Evolutionary conservation across 75 land plant genomes (phyloP).

Genomic region (Pinus taeda): DNA sequence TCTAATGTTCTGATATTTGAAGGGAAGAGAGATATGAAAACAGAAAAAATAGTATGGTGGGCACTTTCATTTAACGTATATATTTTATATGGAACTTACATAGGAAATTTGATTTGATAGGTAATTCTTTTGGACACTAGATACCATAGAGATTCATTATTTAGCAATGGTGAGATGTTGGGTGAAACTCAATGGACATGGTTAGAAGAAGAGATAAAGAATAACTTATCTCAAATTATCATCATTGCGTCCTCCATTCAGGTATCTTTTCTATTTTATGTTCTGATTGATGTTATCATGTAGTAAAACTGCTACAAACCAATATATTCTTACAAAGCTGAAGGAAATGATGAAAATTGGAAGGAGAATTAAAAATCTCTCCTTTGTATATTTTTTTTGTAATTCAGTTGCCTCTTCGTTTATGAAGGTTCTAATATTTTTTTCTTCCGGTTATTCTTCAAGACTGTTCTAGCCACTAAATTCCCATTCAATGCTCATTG

Average conservation of each 20-base stretch:
- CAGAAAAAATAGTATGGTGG: neutral
- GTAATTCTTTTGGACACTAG: slow-evolving; percentile 88
- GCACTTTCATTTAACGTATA: too few species aligned
- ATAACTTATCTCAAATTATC: slow-evolving; percentile 57
- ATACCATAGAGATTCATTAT: slow-evolving; percentile 81
- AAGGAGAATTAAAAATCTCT: neutral
- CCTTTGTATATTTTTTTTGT: neutral
- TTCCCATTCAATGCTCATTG: neutral
- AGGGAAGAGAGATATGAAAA: neutral
- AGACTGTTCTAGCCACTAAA: neutral
- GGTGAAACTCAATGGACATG: slow-evolving; percentile 81
- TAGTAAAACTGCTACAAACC: neutral
- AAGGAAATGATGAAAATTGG: neutral
- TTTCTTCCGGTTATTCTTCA: neutral
- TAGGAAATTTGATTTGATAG: slow-evolving; percentile 28
- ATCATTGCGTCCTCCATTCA: slow-evolving; percentile 90
- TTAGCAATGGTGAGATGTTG: slow-evolving; percentile 56
- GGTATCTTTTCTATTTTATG: slow-evolving; percentile 24
- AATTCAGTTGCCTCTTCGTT: neutral
- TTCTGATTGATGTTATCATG: neutral
- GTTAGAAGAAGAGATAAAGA: slow-evolving; percentile 66
- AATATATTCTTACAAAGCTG: neutral
- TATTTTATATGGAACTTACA: neutral
- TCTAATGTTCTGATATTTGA: neutral
- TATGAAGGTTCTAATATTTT: neutral